These are phyloP conservation scores for Globisporangium ultimum DNA, from an alignment of 352 stramenopile species.

Conservation along the genomic window DNA sequence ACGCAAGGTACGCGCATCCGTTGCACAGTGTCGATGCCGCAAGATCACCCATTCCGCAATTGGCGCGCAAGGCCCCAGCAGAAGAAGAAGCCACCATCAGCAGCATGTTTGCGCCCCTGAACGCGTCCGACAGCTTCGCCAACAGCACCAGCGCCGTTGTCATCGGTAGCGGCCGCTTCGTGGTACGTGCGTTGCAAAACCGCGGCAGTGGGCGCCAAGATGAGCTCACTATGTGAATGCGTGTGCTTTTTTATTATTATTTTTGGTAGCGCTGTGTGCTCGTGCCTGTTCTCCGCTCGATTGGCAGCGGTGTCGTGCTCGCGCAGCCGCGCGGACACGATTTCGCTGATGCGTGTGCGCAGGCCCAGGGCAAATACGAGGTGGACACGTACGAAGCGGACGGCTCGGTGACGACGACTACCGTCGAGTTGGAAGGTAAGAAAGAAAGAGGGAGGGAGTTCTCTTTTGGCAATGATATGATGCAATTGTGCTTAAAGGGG, in stretches of 20 bases:
- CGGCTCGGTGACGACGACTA: conserved; percentile 34
- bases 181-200: conserved; percentile 12
- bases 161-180: conserved; percentile 32
- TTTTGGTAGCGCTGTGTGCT: conserved; percentile 44
- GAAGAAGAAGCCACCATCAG: conserved; percentile 1
- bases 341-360: conserved; percentile 43
- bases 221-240: too few relatives aligned
- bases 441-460: too few relatives aligned
- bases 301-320: conserved; percentile 46
- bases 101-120: conserved; percentile 9
- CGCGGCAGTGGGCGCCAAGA: too few relatives aligned
- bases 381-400: conserved; percentile 59
- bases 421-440: conserved; percentile 23
- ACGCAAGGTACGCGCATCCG: too few relatives aligned
- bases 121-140: conserved; percentile 1
- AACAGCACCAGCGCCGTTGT: conserved; percentile 19
- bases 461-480: too few relatives aligned
- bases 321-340: conserved; percentile 52
- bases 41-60: conserved; percentile 2
- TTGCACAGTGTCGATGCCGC: too few relatives aligned
- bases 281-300: conserved; percentile 43
- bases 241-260: background rate
- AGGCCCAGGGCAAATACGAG: conserved; percentile 43
- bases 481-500: too few relatives aligned
- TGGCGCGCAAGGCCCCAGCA: conserved; percentile 1